Conservation (phyloP, 371 early-diverging fungal species). For the Mortierella sp. region DNA sequence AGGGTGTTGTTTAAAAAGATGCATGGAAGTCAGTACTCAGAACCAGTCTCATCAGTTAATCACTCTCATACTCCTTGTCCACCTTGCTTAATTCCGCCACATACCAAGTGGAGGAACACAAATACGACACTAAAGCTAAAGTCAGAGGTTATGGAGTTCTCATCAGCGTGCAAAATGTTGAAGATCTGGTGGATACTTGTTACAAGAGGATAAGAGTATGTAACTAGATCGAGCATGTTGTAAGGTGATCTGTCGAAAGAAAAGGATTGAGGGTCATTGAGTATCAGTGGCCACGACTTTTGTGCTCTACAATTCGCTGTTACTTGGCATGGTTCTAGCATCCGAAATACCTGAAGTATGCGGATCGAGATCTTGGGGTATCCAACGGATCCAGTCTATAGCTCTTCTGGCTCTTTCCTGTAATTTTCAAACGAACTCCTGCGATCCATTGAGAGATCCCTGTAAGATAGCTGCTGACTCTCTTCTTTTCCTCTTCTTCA, state of each 20-base stretch:
- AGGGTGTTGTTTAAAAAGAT: neutral
- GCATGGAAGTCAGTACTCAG: neutral
- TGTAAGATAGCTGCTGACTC: too few species aligned
- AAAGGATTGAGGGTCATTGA: slow-evolving; percentile 61
- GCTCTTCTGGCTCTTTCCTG: too few species aligned
- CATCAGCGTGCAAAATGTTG: slow-evolving; percentile 64
- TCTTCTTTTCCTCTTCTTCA: too few species aligned
- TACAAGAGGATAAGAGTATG: slow-evolving; percentile 16
- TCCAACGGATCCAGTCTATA: slow-evolving; percentile 25
- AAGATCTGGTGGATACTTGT: slow-evolving; percentile 38
- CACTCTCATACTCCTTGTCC: neutral
- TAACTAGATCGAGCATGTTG: slow-evolving; percentile 17
- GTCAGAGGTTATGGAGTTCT: neutral
- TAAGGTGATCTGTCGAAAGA: slow-evolving; percentile 36
- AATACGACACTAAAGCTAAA: slow-evolving; percentile 30
- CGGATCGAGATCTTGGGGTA: slow-evolving; percentile 68
- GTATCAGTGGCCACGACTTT: slow-evolving; percentile 76
- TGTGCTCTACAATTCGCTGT: slow-evolving; percentile 70
- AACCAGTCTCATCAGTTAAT: neutral
- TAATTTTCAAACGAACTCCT: too few species aligned
- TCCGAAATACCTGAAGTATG: slow-evolving; percentile 59
- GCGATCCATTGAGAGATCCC: too few species aligned
- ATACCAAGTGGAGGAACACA: slow-evolving; percentile 27
- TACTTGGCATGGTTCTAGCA: slow-evolving; percentile 27
- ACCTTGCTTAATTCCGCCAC: neutral